Base-by-base conservation (phyloP, 1,284 basidiomycete genomes). In the Sanghuangporus weigelae region DNA sequence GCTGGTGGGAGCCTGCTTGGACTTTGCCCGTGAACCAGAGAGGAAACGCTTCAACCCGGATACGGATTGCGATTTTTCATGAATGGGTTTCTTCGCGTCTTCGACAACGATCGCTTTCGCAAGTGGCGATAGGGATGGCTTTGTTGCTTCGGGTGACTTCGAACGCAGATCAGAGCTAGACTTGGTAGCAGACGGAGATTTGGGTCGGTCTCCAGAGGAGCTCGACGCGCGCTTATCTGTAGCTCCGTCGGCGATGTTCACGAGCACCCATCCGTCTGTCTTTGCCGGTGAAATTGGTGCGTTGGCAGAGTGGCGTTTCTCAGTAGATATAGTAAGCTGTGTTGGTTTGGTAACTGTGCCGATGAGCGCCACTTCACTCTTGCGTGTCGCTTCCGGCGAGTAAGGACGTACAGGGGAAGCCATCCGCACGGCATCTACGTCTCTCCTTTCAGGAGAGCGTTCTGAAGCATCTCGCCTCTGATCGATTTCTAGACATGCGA, bases 241-340 rank as follows among this genome's bases (percentile, higher is more conserved):
- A 21, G 36, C 21, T 16, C 55, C 36, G n/a, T 62, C 63, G 26
- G 60, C 62, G 21, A 66, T 57, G 38, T 53, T 66, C 7, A 66
- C 65, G 10, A 66, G 54, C 3, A 66, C 65, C 65, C 65, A 66
- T 16, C 65, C 65, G 19, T 57, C 60, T 11, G 60, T 3, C 23
- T 44, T 58, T 7, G 40, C 38, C 6, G 64, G 60, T 8, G 60
- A 51, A 46, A 49, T 42, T 10, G 60, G 48, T 0, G 55, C 11
- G 16, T 36, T 49, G 8, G 21, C 36, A 1, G 63, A 64, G 14
- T 38, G 57, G 2, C 57, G 55, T n/a, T 51, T 63, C 31, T 40
- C 55, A 23, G 42, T 40, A n/a, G 11, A 7, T n/a, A 46, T 19
- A 21, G 42, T 16, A 12, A 26, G 36, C 11, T 39, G 57, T 39